These are phyloP conservation scores for Metarhizium robertsii DNA, from an alignment of 2,329 filamentous ascomycete genomes.

Conservation along the genomic window DNA sequence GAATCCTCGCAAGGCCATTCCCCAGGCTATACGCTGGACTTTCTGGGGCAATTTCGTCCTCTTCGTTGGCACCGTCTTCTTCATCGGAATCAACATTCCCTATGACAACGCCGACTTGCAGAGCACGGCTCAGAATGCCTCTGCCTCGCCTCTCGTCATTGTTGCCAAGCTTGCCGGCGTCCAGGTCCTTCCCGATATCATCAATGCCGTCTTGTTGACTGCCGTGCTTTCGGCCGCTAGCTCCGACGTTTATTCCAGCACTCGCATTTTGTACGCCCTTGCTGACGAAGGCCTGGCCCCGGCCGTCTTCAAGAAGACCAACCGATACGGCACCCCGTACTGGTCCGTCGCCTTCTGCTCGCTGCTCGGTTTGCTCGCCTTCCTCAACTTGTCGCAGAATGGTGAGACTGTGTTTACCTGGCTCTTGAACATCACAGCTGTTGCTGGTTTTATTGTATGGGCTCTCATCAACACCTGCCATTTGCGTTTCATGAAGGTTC, in stretches of 20 bases:
- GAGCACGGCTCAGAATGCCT: conserved; percentile 44
- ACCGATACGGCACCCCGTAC: conserved; percentile 53
- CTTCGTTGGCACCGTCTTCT: conserved; percentile 57
- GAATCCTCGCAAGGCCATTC: conserved; percentile 63
- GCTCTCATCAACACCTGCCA: conserved; percentile 55
- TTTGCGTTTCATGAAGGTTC: conserved; percentile 54
- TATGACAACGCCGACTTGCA: conserved; percentile 47
- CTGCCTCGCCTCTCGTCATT: conserved; percentile 57
- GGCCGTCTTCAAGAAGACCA: conserved; percentile 47
- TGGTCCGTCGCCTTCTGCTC: conserved; percentile 45
- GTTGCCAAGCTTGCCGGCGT: conserved; percentile 54
- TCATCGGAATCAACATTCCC: conserved; percentile 63
- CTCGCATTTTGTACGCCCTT: conserved; percentile 57
- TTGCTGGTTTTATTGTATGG: conserved; percentile 64
- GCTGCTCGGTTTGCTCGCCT: conserved; percentile 53
- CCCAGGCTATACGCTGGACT: conserved; percentile 62
- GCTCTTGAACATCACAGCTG: conserved; percentile 62
- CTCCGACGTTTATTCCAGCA: conserved; percentile 66
- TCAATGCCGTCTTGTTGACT: conserved; percentile 71
- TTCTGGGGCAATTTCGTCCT: conserved; percentile 67
- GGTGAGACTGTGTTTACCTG: conserved; percentile 59
- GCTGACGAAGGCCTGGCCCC: conserved; percentile 57
- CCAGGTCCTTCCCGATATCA: conserved; percentile 53
- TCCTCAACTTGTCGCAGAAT: conserved; percentile 53
- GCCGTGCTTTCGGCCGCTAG: conserved; percentile 72